Conservation (phyloP, 139 green algal species). For the Chlamydomonas incerta region DNA sequence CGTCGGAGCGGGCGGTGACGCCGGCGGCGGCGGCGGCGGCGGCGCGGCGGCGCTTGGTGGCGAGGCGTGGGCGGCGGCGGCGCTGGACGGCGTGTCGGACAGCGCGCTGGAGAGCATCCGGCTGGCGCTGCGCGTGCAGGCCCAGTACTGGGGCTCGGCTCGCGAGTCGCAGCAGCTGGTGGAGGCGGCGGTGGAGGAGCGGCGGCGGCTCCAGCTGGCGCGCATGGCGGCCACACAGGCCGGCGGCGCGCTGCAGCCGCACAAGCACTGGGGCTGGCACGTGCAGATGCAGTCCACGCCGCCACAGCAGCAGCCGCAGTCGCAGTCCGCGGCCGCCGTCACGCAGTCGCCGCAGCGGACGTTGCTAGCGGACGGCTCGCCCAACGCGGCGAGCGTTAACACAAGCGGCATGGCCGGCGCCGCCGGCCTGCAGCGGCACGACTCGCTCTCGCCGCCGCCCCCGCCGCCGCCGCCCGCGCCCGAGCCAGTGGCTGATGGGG, state of each 20-base stretch:
- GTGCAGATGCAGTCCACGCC: slow-evolving; percentile 8
- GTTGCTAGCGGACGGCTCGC: no score
- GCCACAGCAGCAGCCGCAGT: background rate
- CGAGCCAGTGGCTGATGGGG: no score
- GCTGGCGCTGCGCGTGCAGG: slow-evolving; percentile 35
- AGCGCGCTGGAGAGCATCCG: slow-evolving; percentile 21
- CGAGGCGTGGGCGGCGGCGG: background rate
- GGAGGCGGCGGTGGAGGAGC: slow-evolving; percentile 13
- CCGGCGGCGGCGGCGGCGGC: no score
- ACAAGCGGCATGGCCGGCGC: no score
- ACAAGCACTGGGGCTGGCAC: slow-evolving; percentile 34
- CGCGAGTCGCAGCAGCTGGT: background rate
- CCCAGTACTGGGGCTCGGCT: slow-evolving; percentile 21
- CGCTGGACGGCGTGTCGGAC: slow-evolving; percentile 18
- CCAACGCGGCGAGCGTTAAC: no score
- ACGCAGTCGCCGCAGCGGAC: background rate
- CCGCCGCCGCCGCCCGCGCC: no score
- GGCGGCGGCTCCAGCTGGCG: slow-evolving; percentile 1
- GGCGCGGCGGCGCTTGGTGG: no score
- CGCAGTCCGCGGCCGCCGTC: background rate
- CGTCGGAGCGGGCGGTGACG: background rate
- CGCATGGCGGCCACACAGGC: background rate
- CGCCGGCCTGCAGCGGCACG: no score
- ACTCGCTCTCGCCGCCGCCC: no score
- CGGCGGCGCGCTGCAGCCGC: background rate